A percentile compares a stretch with the other conserved stretches of the same genome.
phyloP scores from a whole-genome alignment of 148 eudicot species.

The Amaranthus palmeri region DNA sequence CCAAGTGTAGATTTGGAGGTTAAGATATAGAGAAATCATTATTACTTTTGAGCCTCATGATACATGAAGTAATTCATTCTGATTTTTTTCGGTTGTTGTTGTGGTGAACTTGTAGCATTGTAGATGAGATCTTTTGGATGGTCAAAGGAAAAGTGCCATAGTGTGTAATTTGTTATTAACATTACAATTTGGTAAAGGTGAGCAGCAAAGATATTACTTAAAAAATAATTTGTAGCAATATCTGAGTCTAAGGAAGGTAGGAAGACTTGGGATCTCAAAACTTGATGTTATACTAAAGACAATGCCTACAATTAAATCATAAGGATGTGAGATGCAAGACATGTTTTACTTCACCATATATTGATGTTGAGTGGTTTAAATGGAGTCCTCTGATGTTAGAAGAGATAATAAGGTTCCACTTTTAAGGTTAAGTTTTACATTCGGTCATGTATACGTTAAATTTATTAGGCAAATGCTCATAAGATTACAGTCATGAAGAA shows the following conservation, averaged over 20 bases:
- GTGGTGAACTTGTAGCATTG: too few species aligned
- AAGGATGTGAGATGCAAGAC: neutral
- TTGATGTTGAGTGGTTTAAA: neutral
- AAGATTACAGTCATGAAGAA: neutral
- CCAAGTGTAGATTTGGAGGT: neutral
- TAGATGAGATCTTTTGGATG: neutral
- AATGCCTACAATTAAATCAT: neutral
- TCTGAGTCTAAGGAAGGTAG: neutral
- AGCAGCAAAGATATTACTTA: neutral
- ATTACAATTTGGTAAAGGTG: neutral
- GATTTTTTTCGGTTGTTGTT: too few species aligned
- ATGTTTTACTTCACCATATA: neutral
- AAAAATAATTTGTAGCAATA: neutral
- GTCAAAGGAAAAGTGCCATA: neutral
- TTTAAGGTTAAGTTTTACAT: neutral
- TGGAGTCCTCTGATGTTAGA: neutral
- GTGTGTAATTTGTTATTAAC: neutral
- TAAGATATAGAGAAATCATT: neutral
- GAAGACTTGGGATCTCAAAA: neutral
- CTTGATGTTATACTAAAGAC: neutral
- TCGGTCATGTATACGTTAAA: neutral
- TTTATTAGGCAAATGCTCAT: too few species aligned
- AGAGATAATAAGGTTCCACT: neutral
- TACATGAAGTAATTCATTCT: too few species aligned
- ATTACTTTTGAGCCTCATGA: neutral